A percentile compares a stretch with the other conserved stretches of the same genome.
phyloP scores from a whole-genome alignment of 73 alveolate genomes.

The Tetrahymena borealis region DNA sequence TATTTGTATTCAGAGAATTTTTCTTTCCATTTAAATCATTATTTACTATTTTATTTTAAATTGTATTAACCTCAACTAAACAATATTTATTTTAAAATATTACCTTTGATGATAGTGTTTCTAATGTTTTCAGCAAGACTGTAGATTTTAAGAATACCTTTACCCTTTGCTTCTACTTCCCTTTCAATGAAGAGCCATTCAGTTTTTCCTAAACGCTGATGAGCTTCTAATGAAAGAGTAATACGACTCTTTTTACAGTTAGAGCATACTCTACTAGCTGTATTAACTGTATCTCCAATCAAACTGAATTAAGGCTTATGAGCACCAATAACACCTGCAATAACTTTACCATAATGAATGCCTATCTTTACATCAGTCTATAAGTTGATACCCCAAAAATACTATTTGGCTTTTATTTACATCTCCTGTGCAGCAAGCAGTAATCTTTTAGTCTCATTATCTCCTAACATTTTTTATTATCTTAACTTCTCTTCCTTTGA shows the following conservation, averaged over 20 bases:
- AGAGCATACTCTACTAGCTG: slow-evolving; percentile 9
- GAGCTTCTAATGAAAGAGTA: neutral
- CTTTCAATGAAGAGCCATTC: slow-evolving; percentile 10
- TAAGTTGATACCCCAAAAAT: slow-evolving; percentile 16
- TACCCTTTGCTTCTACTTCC: slow-evolving; percentile 50
- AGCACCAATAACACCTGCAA: slow-evolving; percentile 23
- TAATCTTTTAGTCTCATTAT: slow-evolving; percentile 30
- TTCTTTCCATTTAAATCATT: neutral
- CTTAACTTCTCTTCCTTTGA: slow-evolving; percentile 24
- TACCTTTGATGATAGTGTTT: neutral
- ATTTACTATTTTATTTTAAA: neutral
- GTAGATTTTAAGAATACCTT: slow-evolving; percentile 46
- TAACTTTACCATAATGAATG: slow-evolving; percentile 5
- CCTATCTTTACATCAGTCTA: slow-evolving; percentile 4
- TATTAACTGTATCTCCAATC: slow-evolving; percentile 20
- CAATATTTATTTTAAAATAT: neutral
- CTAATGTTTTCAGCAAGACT: neutral
- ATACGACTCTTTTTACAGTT: neutral
- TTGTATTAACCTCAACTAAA: neutral
- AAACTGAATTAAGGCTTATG: slow-evolving; percentile 3
- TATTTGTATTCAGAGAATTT: neutral
- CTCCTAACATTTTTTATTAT: slow-evolving; percentile 4
- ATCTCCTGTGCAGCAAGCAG: slow-evolving; percentile 29
- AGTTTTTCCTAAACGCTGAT: neutral
- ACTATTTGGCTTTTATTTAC: slow-evolving; percentile 1